phyloP scores from a whole-genome alignment of 352 stramenopile species.

The Globisporangium nagaii region DNA sequence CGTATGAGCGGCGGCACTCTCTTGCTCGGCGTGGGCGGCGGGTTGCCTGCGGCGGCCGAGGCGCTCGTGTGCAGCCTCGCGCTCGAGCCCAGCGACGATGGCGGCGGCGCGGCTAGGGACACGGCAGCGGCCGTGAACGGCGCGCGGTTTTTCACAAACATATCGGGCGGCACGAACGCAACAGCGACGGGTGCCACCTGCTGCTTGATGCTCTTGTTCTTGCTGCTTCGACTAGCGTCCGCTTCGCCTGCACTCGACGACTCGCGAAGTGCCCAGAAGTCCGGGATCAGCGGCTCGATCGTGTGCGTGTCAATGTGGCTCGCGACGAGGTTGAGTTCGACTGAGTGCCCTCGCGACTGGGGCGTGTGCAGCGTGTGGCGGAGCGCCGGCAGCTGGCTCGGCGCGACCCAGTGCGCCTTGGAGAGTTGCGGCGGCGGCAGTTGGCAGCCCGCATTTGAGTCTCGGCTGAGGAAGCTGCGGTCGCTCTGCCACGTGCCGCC shows the following conservation, averaged over 20 bases:
- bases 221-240: not conserved
- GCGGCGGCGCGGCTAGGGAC: not conserved
- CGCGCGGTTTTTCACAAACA: slow-evolving; percentile 38
- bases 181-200: not conserved
- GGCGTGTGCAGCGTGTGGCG: slow-evolving; percentile 29
- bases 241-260: not conserved
- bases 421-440: slow-evolving; percentile 30
- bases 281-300: slow-evolving; percentile 47
- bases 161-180: slow-evolving; percentile 32
- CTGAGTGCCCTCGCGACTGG: slow-evolving; percentile 34
- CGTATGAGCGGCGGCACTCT: slow-evolving; percentile 1
- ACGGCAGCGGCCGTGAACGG: slow-evolving; percentile 12
- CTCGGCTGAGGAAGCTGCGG: slow-evolving; percentile 42
- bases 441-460: not conserved
- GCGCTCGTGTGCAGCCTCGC: not conserved
- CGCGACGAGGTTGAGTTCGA: slow-evolving; percentile 45
- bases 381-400: slow-evolving; percentile 16
- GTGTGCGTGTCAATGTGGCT: slow-evolving; percentile 54
- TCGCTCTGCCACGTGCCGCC: slow-evolving; percentile 44
- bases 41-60: not conserved
- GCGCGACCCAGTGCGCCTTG: slow-evolving; percentile 17
- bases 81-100: not conserved
- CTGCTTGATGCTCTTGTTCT: not conserved
- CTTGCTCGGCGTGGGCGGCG: not conserved
- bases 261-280: slow-evolving; percentile 15